Base-by-base conservation (phyloP, 768 basidiomycete species). In the Erythrobasidium yunnanense region DNA sequence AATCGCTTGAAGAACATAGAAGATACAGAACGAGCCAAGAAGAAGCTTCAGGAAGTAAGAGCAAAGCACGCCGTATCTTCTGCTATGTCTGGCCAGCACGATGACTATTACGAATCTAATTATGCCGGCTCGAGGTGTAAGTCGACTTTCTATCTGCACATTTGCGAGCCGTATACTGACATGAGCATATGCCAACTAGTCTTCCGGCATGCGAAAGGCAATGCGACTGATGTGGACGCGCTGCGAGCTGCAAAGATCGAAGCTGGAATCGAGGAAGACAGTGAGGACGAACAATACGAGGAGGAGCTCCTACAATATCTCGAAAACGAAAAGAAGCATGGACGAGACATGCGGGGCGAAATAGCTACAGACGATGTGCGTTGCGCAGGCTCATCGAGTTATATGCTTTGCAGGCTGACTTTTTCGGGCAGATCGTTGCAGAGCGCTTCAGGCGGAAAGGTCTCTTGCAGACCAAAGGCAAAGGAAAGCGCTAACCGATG, bases 1-100 rank as follows among this genome's bases (percentile, higher is more conserved):
- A 81, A 85, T 18, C 85, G 92, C 18, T 79, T 99, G 62, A 85
- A 87, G 77, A 99, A 96, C 74, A 99, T 99, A 60, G 91, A 95
- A 74, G 90, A 91, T 55, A 99, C 93, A 0, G 95, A 97, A 75
- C 93, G 89, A 70, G 93, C 93, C 0, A 97, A 96, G 76, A 82
- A 90, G 0, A 80, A 82, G 11, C 87, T 91, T 23, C 84, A 84
- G 0, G 88, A 90, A 70, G 84, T 83, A 66, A 81, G 83, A 63
- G 68, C 30, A 47, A 68, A 45, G 49, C 32, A 29, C 2, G 27
- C 49, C 4, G 20, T 18, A 32, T 62, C 29, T 42, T n/a, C 45
- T 23, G 23, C 81, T 84, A 53, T 47, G 49, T 38, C 75, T 34
- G 27, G 47, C 68, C 33, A 78, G 80, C 56, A 58, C 23, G 70